Base-by-base conservation (phyloP, 495 filamentous ascomycete species). In the Pyronema domesticum region DNA sequence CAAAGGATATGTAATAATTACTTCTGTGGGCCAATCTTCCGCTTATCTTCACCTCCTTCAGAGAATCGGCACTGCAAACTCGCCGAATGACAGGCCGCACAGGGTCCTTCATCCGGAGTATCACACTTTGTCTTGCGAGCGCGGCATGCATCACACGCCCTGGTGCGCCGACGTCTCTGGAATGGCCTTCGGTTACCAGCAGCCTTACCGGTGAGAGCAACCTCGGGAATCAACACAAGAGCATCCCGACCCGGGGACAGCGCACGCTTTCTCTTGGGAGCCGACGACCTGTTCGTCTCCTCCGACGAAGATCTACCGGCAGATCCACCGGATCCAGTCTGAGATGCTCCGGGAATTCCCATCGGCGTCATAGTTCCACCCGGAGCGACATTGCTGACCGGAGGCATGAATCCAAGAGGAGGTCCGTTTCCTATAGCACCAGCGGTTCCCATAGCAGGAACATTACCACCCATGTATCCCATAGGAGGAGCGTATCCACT, bases 61-160 rank as follows among this genome's bases (percentile, higher is more conserved):
- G 59, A 62, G 42, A 66, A 66, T 55, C 65, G 62, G 37, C 63
- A 66, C n/a, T 62, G 46, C 14, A 66, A 46, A 46, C 63, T 66
- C 13, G 63, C 63, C 42, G 63, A 55, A 23, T 54, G 44, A 33
- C 63, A 66, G 18, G 63, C 59, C 7, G 62, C 60, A 33, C 63
- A 66, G 37, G 63, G 55, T 6, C 63, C 63, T 23, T 57, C 53
- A 42, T 66, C 62, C 13, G 63, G 63, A 44, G 63, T 66, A 56
- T 66, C 63, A 36, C 63, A 66, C 63, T 66, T 66, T 13, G 63
- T 66, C 37, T 66, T 66, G 44, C 63, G 52, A 30, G 63, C 60
- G 9, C 63, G 49, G 43, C 63, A 66, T 35, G 63, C 62, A 52
- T 66, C 63, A 42, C 63, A 66, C 17, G 63, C 63, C 40, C 63